Percentiles rank a stretch among this genome's conserved stretches.
Evolutionary conservation across 768 basidiomycete genomes (phyloP).

Genomic region (Lactarius quietus): DNA sequence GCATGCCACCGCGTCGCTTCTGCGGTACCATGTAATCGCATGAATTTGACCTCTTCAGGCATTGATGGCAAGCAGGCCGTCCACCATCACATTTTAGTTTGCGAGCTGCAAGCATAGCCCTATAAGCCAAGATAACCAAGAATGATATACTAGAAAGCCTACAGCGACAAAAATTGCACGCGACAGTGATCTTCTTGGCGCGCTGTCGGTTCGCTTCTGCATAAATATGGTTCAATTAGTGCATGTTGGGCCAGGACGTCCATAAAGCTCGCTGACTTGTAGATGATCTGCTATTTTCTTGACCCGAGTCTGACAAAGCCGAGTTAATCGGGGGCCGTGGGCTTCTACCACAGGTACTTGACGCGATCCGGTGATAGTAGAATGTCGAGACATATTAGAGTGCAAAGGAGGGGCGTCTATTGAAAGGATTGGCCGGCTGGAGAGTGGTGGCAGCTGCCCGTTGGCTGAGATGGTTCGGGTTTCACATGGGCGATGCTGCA

Average conservation of each 20-base stretch:
- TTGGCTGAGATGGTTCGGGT: conserved; percentile 14
- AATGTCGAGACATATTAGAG: conserved; percentile 18
- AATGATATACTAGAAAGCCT: conserved; percentile 35
- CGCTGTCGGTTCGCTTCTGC: conserved; percentile 61
- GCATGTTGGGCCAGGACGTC: conserved; percentile 13
- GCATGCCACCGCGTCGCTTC: conserved; percentile 62
- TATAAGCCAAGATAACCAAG: conserved; percentile 25
- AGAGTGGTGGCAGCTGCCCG: conserved; percentile 36
- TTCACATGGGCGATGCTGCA: conserved; percentile 37
- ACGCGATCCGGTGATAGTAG: conserved; percentile 38
- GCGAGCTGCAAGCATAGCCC: conserved; percentile 49
- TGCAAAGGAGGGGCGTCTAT: conserved; percentile 23
- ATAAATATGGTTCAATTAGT: conserved; percentile 25
- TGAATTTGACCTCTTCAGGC: conserved; percentile 68
- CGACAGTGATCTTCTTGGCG: conserved; percentile 84
- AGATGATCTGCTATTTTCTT: conserved; percentile 33
- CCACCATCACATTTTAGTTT: conserved; percentile 89
- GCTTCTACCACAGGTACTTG: conserved; percentile 38
- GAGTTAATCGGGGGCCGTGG: conserved; percentile 18
- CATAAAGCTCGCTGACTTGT: conserved; percentile 37
- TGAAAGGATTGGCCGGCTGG: conserved; percentile 25
- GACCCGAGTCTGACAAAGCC: conserved; percentile 25
- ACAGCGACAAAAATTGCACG: conserved; percentile 92
- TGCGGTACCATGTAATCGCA: conserved; percentile 79
- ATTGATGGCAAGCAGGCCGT: conserved; percentile 78